Base-by-base conservation (phyloP, 2,329 filamentous ascomycete species). In the Emmonsia crescens region DNA sequence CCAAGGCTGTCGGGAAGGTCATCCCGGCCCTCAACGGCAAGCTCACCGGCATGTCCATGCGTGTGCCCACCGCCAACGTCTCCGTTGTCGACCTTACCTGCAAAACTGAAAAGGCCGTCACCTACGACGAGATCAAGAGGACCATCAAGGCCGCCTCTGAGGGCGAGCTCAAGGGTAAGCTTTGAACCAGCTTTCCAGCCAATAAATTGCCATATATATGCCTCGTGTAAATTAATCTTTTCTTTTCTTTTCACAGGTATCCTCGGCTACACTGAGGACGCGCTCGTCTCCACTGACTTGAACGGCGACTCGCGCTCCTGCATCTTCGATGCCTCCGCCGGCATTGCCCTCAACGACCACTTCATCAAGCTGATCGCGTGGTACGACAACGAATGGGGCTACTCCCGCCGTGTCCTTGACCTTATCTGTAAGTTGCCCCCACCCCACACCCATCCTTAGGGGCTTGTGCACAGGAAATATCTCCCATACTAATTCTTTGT, bases 301-400 rank as follows among this genome's bases (percentile, higher is more conserved):
- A 94, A 89, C 82, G 94, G 94, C 79, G 89, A 97, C 84, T 84
- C 82, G 77, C 80, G 86, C 86, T 96, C 92, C 69, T 96, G 92
- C 82, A 96, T 97, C 85, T 96, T 99, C 80, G 94, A 99, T 78
- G 92, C 91, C 79, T 96, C 96, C 89, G 94, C 94, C 65, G 94
- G 94, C 85, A 97, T 99, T 81, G 89, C 92, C 69, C 88, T 99
- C 73, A 99, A 97, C 87, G 80, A 91, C 75, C 92, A 96, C 87
- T 97, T 97, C 79, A 87, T 96, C 85, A 99, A 99, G 89, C 85
- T 99, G 66, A 89, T 96, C 77, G 87, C 87, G 73, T 97, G 93
- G 94, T 96, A 96, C 82, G 91, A 96, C 85, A 97, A 97, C 85
- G 93, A 97, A 86, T 96, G 92, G 91, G 94, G 92, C 75, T 97